phyloP scores from a whole-genome alignment of 352 stramenopile species.

The Globisporangium echinulatum region DNA sequence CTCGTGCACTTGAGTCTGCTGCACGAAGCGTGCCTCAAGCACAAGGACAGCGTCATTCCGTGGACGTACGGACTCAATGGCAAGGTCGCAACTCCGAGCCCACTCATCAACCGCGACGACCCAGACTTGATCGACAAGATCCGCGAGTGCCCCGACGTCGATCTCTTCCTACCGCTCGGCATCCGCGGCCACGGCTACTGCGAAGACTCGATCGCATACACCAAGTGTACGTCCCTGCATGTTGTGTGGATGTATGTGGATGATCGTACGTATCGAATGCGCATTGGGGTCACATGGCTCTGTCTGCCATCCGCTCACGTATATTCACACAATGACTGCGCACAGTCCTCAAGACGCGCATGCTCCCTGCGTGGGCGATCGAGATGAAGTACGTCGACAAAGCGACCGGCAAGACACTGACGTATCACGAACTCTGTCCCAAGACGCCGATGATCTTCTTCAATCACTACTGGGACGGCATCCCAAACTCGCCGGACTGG shows the following conservation, averaged over 20 bases:
- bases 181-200: slow-evolving; percentile 47
- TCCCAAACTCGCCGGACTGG: slow-evolving; percentile 20
- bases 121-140: slow-evolving; percentile 35
- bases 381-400: slow-evolving; percentile 28
- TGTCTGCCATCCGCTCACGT: no score
- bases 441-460: slow-evolving; percentile 41
- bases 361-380: slow-evolving; percentile 43
- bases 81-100: slow-evolving; percentile 14
- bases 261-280: background rate
- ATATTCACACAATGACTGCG: no score
- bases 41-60: slow-evolving; percentile 42
- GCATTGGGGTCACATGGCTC: no score
- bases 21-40: slow-evolving; percentile 32
- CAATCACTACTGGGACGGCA: slow-evolving; percentile 49
- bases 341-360: slow-evolving; percentile 29
- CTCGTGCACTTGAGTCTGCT: slow-evolving; percentile 47
- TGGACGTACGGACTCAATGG: slow-evolving; percentile 17
- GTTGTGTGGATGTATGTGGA: slow-evolving; percentile 21
- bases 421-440: slow-evolving; percentile 52
- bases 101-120: slow-evolving; percentile 23
- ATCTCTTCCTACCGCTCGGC: slow-evolving; percentile 44
- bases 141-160: slow-evolving; percentile 51
- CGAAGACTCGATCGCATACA: slow-evolving; percentile 56
- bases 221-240: slow-evolving; percentile 58
- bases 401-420: slow-evolving; percentile 15